phyloP scores from a whole-genome alignment of 345 rosid species.

The Sisymbrium altissimum region DNA sequence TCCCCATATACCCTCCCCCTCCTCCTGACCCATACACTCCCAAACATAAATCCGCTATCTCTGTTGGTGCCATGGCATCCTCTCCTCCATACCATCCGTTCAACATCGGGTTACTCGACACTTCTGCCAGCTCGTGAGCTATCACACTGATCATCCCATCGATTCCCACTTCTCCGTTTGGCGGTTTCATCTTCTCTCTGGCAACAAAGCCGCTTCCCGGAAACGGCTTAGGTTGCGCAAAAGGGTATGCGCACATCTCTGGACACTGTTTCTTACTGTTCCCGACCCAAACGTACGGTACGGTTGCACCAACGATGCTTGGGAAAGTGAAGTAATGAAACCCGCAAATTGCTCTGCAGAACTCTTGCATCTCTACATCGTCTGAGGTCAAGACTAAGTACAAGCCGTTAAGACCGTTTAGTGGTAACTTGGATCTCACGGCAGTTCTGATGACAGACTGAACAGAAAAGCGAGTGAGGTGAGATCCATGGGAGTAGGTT shows the following conservation, averaged over 20 bases:
- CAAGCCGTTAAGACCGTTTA: slow-evolving; percentile 63
- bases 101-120: slow-evolving; percentile 85
- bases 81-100: slow-evolving; percentile 98
- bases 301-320: slow-evolving; percentile 82
- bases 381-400: slow-evolving; percentile 70
- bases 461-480: slow-evolving; percentile 71
- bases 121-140: slow-evolving; percentile 88
- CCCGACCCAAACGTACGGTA: slow-evolving; percentile 95
- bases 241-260: slow-evolving; percentile 86
- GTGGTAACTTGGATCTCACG: slow-evolving; percentile 59
- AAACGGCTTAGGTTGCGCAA: slow-evolving; percentile 60
- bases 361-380: slow-evolving; percentile 93
- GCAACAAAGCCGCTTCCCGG: slow-evolving; percentile 49
- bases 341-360: slow-evolving; percentile 88
- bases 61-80: slow-evolving; percentile 80
- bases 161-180: slow-evolving; percentile 83
- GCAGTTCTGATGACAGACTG: slow-evolving; percentile 83
- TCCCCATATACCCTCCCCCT: slow-evolving; percentile 93
- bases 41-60: slow-evolving; percentile 88
- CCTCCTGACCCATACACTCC: slow-evolving; percentile 97
- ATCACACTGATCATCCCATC: slow-evolving; percentile 97
- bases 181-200: slow-evolving; percentile 51
- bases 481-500: slow-evolving; percentile 83
- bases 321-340: slow-evolving; percentile 96
- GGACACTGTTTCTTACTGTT: slow-evolving; percentile 78